Evolutionary conservation across 331 rosid species (phyloP), one percentile per base, ranked within the genome.

Genomic region (Rhamnella rubrinervis): DNA sequence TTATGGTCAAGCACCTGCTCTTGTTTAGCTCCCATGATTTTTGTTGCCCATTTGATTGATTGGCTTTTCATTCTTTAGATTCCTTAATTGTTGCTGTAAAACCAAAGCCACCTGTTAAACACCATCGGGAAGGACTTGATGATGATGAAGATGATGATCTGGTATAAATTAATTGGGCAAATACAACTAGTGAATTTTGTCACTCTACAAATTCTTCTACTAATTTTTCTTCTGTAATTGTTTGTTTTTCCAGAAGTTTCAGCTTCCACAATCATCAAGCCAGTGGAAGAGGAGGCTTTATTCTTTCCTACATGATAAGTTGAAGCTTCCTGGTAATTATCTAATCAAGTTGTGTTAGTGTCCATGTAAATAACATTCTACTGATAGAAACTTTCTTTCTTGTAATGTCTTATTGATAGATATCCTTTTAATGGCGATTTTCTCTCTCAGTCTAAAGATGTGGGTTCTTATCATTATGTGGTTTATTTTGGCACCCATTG

Each of bases 401-500:
- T 40, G 18, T 44, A 50, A 28, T 80, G 64, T 71, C 63, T 72
- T 38, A 58, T 90, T 85, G 74, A 74, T 85, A 93, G 98, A 91
- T 81, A 84, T 93, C 84, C 71, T 93, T 75, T 73, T 91, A 90
- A 91, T 93, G 96, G 87, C 79, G 67, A 78, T 93, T 77, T 88
- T 93, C 86, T 82, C 96, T 71, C 85, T 91, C 67, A 91, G 96
- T 74, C 65, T 91, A 75, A 93, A 85, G 88, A 81, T 81, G 63
- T 93, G 98, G 98, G 62, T 69, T 61, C 65, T 83, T 65, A 87
- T 91, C 70, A 53, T 87, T 52, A 53, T 91, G 79, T 91, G 97
- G 98, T 93, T 93, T 84, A 73, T 91, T 83, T 63, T 91, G 70
- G 96, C 98, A 77, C 97, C 97, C 61, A 76, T 91, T 77, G 96